Base-by-base conservation (phyloP, 805 yeast species). In the Barnettozyma sucrosica region DNA sequence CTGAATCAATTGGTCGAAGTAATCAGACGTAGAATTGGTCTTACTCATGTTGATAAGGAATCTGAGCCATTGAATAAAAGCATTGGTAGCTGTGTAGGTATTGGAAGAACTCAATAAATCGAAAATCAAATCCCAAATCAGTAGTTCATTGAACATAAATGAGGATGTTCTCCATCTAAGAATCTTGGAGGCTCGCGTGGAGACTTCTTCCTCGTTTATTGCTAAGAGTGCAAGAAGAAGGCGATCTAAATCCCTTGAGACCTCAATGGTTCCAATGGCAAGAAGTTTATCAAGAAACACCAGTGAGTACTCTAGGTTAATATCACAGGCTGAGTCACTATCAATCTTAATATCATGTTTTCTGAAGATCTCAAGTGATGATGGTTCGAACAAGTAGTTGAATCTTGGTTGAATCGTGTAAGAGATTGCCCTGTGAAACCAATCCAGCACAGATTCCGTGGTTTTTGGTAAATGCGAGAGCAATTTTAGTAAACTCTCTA, bases 21-120 rank as follows among this genome's bases (percentile, higher is more conserved):
- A 7, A 23, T 21, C 9, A 26, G 52, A 25, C 1, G 36, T 36
- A 2, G 44, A 38, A n/a, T 30, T 33, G n/a, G 36, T 9, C 20
- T 54, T 51, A 13, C 51, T 55, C 7, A 51, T 39, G 13, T 56
- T 53, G 30, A 67, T 63, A 43, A 83, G 65, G 47, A 72, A 72
- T 46, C 88, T 70, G 36, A 84, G 61, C 80, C 87, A 77, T 20
- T 81, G 67, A 8, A 77, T 66, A 47, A 69, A 75, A 0, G 76
- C 80, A 54, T 72, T 72, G 8, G 73, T 66, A 18, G 62, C 58
- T 37, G 65, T 69, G 54, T 56, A 62, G 53, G 48, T 49, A 28
- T 49, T 55, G 36, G 45, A 43, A 0, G 75, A 62, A 3, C 52
- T 51, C 41, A 66, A 59, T 16, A 79, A 58, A 0, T 55, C 49